Conservation (phyloP, 805 yeast species). For the Hyphopichia homilentoma region DNA sequence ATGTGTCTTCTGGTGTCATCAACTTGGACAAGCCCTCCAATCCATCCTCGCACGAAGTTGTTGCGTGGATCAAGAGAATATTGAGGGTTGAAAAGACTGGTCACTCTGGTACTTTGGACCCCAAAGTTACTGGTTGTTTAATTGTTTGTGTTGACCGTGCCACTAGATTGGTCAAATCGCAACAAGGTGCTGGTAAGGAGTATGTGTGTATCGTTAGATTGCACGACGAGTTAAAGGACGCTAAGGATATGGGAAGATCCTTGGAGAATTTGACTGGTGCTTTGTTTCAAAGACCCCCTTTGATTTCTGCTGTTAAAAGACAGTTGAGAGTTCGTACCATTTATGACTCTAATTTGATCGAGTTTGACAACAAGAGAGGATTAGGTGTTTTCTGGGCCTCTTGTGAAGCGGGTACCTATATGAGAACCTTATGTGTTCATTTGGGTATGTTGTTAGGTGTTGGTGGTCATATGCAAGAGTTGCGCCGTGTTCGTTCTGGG, state of each 20-base stretch:
- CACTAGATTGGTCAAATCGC: constrained; percentile 95
- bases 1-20: constrained; percentile 92
- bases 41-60: constrained; percentile 98
- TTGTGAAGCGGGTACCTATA: constrained; percentile 99
- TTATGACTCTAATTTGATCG: constrained; percentile 92
- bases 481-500: constrained; percentile 98
- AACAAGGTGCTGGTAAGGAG: constrained; percentile 99
- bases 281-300: constrained; percentile 97
- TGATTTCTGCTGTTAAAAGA: constrained; percentile 98
- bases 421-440: constrained; percentile 99
- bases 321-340: constrained; percentile 97
- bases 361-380: constrained; percentile 95
- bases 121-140: constrained; percentile 97
- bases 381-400: constrained; percentile 99
- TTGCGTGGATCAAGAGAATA: constrained; percentile 97
- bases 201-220: constrained; percentile 96
- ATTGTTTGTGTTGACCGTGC: constrained; percentile 98
- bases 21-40: constrained; percentile 97
- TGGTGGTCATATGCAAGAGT: constrained; percentile 99
- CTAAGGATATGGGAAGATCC: constrained; percentile 80
- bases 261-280: constrained; percentile 98
- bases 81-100: constrained; percentile 96
- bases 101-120: constrained; percentile 98
- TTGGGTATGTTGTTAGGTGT: constrained; percentile 97
- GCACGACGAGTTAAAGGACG: constrained; percentile 89